Evolutionary conservation across 2,329 filamentous ascomycete genomes (phyloP).

Genomic region (Sclerotinia spermophila): DNA sequence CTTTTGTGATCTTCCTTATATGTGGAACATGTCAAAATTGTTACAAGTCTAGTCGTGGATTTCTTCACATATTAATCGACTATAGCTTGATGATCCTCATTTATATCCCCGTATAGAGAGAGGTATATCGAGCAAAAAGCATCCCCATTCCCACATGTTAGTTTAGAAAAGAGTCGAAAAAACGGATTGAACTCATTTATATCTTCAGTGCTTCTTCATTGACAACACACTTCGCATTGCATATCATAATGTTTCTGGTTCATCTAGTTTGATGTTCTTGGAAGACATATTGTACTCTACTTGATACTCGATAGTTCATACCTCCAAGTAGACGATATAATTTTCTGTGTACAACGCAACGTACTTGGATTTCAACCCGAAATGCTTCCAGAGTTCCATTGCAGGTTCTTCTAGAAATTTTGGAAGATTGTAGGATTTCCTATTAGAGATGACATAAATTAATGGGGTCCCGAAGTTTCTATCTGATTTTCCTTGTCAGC

Average conservation of each 20-base stretch:
- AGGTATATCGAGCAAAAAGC: constrained; percentile 1
- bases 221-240: background rate
- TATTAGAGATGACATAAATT: background rate
- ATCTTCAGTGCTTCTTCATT: background rate
- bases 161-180: background rate
- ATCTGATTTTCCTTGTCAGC: background rate
- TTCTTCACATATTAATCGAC: background rate
- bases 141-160: background rate
- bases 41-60: background rate
- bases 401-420: constrained; percentile 14
- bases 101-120: constrained; percentile 4
- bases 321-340: background rate
- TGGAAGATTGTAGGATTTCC: background rate
- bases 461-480: background rate
- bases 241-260: background rate
- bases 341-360: background rate
- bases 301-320: background rate
- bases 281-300: background rate
- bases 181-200: background rate
- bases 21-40: constrained; percentile 5
- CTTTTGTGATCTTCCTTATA: background rate
- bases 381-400: background rate
- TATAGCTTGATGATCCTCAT: constrained; percentile 9
- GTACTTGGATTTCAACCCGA: background rate
- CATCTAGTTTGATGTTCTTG: background rate